Percentiles rank a stretch among this genome's conserved stretches.
These are phyloP conservation scores for Thalassiosira profunda DNA, from an alignment of 108 stramenopile genomes.

Conservation along the genomic window DNA sequence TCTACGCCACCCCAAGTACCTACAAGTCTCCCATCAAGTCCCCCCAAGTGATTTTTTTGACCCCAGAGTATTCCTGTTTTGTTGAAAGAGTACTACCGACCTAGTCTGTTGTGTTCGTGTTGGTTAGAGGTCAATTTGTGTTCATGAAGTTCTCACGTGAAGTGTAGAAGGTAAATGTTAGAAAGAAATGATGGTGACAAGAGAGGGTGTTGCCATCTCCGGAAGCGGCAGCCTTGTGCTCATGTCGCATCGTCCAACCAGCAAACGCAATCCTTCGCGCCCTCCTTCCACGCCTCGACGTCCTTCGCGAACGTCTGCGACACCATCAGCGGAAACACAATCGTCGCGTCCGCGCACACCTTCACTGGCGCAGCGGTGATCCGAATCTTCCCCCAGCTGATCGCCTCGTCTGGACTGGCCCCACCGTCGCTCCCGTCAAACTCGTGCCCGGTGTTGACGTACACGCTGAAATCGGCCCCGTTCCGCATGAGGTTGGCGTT, in stretches of 20 bases:
- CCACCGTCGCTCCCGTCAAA: slow-evolving; percentile 99
- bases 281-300: slow-evolving; percentile 82
- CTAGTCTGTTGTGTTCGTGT: no score
- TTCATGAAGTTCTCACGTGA: no score
- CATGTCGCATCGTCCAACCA: slow-evolving; percentile 66
- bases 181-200: no score
- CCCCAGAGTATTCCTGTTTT: no score
- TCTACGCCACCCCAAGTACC: no score
- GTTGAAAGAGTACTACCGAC: no score
- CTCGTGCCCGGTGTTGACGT: slow-evolving; percentile 97
- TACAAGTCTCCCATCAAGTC: no score
- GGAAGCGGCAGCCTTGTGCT: no score
- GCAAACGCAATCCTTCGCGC: slow-evolving; percentile 71
- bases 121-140: no score
- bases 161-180: no score
- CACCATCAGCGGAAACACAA: slow-evolving; percentile 97
- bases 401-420: slow-evolving; percentile 97
- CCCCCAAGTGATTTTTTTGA: no score
- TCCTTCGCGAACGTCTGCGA: slow-evolving; percentile 98
- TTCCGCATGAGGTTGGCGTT: slow-evolving; percentile 99
- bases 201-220: no score
- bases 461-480: slow-evolving; percentile 99
- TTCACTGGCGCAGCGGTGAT: slow-evolving; percentile 96
- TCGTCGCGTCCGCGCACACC: slow-evolving; percentile 95
- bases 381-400: slow-evolving; percentile 99